Conservation (phyloP, 2,329 filamentous ascomycete species). For the Fusarium virguliforme region DNA sequence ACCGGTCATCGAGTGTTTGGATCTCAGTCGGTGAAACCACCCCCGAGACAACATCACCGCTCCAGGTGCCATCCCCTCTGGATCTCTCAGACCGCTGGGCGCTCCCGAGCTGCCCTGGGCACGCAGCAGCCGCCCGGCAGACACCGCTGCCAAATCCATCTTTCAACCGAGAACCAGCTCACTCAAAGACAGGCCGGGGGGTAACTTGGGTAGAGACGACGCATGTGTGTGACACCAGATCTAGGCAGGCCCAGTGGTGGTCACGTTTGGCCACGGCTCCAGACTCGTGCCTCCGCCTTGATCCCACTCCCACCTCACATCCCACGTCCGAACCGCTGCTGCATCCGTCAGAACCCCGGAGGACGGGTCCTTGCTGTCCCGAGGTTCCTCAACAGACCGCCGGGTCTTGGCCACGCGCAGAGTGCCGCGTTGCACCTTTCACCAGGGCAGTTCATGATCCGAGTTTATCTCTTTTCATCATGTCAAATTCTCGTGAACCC, state of each 20-base stretch:
- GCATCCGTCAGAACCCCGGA: conserved; percentile 30
- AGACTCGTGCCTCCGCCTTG: conserved; percentile 40
- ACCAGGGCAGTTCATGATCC: not conserved
- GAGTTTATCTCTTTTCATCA: conserved; percentile 5
- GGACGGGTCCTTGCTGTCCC: conserved; percentile 33
- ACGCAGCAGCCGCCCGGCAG: conserved; percentile 11
- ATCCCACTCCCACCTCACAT: conserved; percentile 22
- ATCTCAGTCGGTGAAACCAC: conserved; percentile 31
- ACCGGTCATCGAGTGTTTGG: conserved; percentile 5
- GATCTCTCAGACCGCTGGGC: conserved; percentile 21
- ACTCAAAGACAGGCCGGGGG: conserved; percentile 24
- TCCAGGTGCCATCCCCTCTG: conserved; percentile 4
- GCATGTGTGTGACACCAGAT: conserved; percentile 33
- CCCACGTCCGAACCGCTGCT: conserved; percentile 29
- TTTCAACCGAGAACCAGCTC: conserved; percentile 2
- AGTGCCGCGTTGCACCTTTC: conserved; percentile 16
- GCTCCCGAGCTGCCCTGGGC: not conserved
- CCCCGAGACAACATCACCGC: conserved; percentile 5
- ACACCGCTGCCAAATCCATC: conserved; percentile 14
- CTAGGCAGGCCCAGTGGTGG: conserved; percentile 39
- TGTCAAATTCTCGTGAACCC: conserved; percentile 6
- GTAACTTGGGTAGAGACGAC: not conserved
- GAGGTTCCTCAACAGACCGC: conserved; percentile 43
- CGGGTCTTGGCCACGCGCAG: conserved; percentile 16
- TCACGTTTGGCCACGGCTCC: conserved; percentile 31